Evolutionary conservation across 2,329 filamentous ascomycete species (phyloP).

Genomic region (Monilinia polystroma): DNA sequence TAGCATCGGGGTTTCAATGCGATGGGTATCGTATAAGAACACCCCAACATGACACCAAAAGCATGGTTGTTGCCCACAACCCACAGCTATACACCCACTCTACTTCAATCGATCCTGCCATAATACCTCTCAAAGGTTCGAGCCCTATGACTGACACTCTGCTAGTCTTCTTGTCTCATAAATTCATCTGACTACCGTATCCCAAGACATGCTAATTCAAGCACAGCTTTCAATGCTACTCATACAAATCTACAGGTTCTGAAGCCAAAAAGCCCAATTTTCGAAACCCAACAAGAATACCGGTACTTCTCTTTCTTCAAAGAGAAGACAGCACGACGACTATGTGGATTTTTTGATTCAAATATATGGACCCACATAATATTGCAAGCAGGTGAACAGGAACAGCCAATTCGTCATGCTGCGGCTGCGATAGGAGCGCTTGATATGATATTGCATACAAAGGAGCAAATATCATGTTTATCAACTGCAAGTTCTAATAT

Average conservation of each 20-base stretch:
- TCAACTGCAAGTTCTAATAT: not conserved
- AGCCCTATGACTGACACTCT: not conserved
- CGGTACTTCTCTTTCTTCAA: constrained; percentile 8
- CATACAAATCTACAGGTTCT: not conserved
- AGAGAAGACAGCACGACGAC: not conserved
- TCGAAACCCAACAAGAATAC: constrained; percentile 4
- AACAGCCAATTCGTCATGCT: constrained; percentile 5
- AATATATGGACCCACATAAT: constrained; percentile 6
- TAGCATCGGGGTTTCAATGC: not conserved
- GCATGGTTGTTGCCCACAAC: not conserved
- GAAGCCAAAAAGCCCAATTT: not conserved
- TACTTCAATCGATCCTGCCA: not conserved
- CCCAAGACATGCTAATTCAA: not conserved
- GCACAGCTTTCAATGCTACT: not conserved
- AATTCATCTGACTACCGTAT: rapidly evolving
- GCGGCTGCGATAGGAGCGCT: constrained; percentile 12
- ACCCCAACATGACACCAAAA: no score
- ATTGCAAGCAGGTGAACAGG: constrained; percentile 2
- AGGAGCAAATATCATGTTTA: not conserved
- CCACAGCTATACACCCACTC: not conserved
- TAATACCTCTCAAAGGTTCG: not conserved
- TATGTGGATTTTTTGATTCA: not conserved
- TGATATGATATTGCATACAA: constrained; percentile 1
- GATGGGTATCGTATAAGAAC: not conserved
- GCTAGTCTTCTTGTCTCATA: not conserved